phyloP scores from a whole-genome alignment of 148 eudicot genomes.

The Fagopyrum homotropicum region DNA sequence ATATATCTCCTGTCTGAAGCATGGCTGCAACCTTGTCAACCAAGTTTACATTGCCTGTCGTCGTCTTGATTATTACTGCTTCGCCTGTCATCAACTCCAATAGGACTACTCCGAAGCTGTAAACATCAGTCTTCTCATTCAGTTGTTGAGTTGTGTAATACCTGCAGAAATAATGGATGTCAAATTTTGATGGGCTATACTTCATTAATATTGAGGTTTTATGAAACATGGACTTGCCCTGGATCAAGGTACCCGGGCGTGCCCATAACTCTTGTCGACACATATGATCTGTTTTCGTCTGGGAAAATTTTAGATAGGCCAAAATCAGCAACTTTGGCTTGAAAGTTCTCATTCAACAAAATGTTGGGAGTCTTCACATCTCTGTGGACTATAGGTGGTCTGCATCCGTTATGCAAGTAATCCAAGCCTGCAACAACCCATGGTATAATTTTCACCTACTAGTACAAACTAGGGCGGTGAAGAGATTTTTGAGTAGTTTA shows the following conservation, averaged over 20 bases:
- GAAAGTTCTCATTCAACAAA: slow-evolving; percentile 26
- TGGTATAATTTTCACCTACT: not conserved
- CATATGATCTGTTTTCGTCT: slow-evolving; percentile 15
- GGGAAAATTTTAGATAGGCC: slow-evolving; percentile 29
- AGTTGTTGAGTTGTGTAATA: slow-evolving; percentile 13
- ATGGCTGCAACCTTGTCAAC: slow-evolving; percentile 2
- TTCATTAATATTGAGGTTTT: not conserved
- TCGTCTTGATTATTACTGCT: not conserved
- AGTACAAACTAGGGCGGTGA: not conserved
- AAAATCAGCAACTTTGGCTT: slow-evolving; percentile 39
- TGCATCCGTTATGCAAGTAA: slow-evolving; percentile 40
- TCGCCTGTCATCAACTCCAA: slow-evolving; percentile 12
- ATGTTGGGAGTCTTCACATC: slow-evolving; percentile 42
- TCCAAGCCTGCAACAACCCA: slow-evolving; percentile 29
- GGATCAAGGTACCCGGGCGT: slow-evolving; percentile 17
- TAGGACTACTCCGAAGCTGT: slow-evolving; percentile 14
- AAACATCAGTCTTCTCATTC: slow-evolving; percentile 12
- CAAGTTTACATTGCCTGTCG: not conserved
- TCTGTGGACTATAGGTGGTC: slow-evolving; percentile 32
- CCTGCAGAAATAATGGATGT: not conserved
- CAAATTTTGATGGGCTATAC: too few relatives aligned
- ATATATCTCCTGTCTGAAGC: slow-evolving; percentile 10
- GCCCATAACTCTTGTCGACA: slow-evolving; percentile 24
- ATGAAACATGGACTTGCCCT: not conserved
- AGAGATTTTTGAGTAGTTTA: too few relatives aligned